Percentiles rank a stretch among this genome's conserved stretches.
These are phyloP conservation scores for Rostrohypoxylon terebratum DNA, from an alignment of 495 filamentous ascomycete genomes.

Conservation along the genomic window DNA sequence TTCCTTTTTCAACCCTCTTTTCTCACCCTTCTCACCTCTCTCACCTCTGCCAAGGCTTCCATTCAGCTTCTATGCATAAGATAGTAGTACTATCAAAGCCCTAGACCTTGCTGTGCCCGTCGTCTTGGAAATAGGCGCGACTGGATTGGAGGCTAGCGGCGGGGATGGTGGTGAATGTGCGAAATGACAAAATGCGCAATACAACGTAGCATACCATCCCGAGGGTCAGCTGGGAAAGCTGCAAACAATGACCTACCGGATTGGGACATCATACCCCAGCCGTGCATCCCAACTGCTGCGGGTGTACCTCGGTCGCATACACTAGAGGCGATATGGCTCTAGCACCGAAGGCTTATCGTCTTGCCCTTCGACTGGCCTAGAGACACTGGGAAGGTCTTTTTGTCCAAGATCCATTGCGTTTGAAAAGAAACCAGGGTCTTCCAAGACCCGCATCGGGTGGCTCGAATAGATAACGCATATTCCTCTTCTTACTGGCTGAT, in stretches of 20 bases:
- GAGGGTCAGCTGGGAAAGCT: slow-evolving; percentile 19
- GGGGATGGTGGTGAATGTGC: background rate
- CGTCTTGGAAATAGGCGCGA: slow-evolving; percentile 23
- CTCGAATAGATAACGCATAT: slow-evolving; percentile 35
- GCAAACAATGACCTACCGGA: slow-evolving; percentile 34
- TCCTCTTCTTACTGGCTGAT: slow-evolving; percentile 28
- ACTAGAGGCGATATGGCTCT: slow-evolving; percentile 10
- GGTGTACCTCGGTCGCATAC: slow-evolving; percentile 42
- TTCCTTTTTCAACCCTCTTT: background rate
- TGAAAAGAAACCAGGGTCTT: slow-evolving; percentile 12
- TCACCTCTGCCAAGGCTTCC: slow-evolving; percentile 26
- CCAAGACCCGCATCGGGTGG: slow-evolving; percentile 33
- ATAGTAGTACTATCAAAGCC: background rate
- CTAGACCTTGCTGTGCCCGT: background rate
- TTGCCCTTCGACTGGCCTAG: slow-evolving; percentile 19
- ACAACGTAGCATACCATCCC: slow-evolving; percentile 38
- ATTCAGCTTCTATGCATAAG: slow-evolving; percentile 41
- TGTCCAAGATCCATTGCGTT: background rate
- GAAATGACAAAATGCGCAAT: slow-evolving; percentile 17
- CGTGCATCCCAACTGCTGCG: slow-evolving; percentile 27
- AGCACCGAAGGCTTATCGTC: slow-evolving; percentile 1
- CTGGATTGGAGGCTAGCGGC: slow-evolving; percentile 23
- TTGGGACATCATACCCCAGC: slow-evolving; percentile 33
- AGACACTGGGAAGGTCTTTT: slow-evolving; percentile 1
- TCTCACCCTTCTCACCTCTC: background rate